Evolutionary conservation across 2,329 filamentous ascomycete species (phyloP).

Genomic region (Aspergillus fischeri): DNA sequence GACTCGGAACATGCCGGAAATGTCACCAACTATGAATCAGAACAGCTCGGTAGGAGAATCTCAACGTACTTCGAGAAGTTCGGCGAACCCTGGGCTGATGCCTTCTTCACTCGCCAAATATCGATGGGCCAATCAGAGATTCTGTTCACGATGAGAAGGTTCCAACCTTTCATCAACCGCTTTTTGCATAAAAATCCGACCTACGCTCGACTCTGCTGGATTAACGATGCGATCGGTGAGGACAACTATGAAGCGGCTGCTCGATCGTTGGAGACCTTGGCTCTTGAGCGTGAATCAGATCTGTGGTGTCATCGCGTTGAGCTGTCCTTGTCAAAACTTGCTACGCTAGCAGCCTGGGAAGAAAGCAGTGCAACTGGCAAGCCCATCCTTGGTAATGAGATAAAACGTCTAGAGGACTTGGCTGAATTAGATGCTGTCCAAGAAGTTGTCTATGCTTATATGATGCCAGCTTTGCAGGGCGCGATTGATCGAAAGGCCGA

Average conservation of each 20-base stretch:
- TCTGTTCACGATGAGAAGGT: constrained; percentile 66
- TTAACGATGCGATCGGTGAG: constrained; percentile 81
- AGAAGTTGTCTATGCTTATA: constrained; percentile 66
- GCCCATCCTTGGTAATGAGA: constrained; percentile 40
- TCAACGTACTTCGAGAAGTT: constrained; percentile 49
- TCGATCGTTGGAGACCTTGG: constrained; percentile 65
- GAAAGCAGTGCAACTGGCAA: constrained; percentile 19
- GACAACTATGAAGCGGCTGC: constrained; percentile 71
- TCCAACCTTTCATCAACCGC: constrained; percentile 67
- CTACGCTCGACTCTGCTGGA: constrained; percentile 82
- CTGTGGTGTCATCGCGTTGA: constrained; percentile 94
- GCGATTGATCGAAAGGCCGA: constrained; percentile 79
- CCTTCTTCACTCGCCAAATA: constrained; percentile 77
- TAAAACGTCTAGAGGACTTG: constrained; percentile 57
- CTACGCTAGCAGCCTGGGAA: constrained; percentile 61
- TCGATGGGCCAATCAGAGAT: constrained; percentile 60
- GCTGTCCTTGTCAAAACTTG: constrained; percentile 81
- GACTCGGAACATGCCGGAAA: constrained; percentile 13
- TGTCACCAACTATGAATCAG: constrained; percentile 24
- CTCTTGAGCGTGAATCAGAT: constrained; percentile 67
- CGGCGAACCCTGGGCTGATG: constrained; percentile 53
- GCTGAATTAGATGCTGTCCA: constrained; percentile 73
- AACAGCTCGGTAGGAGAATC: constrained; percentile 36
- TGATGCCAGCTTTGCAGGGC: constrained; percentile 62
- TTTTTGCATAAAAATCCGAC: constrained; percentile 71